These are phyloP conservation scores for Ganoderma multipileum DNA, from an alignment of 1,284 basidiomycete species.

Conservation along the genomic window DNA sequence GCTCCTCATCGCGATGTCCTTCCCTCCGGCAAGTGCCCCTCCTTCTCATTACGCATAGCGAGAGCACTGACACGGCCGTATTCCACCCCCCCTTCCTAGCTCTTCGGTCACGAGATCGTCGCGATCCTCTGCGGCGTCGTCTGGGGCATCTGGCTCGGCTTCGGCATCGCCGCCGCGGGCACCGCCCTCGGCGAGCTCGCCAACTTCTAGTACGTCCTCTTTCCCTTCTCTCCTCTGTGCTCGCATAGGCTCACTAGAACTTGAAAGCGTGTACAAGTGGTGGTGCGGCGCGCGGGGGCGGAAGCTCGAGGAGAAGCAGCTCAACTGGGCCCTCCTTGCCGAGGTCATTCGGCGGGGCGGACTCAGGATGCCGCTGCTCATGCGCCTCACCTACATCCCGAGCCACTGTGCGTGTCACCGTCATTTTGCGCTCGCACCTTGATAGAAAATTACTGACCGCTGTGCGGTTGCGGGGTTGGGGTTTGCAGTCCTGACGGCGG, in stretches of 20 bases:
- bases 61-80: constrained; percentile 12
- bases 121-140: constrained; percentile 76
- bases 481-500: constrained; percentile 74
- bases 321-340: constrained; percentile 80
- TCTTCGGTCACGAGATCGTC: constrained; percentile 82
- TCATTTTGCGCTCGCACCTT: not conserved
- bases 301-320: constrained; percentile 72
- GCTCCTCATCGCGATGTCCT: constrained; percentile 78
- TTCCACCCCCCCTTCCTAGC: constrained; percentile 39
- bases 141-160: constrained; percentile 74
- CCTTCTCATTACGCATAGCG: not conserved
- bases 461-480: too few relatives aligned
- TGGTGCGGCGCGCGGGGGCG: constrained; percentile 66
- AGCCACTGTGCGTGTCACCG: constrained; percentile 62
- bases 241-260: not conserved
- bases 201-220: constrained; percentile 65
- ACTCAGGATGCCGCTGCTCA: constrained; percentile 75
- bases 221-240: not conserved
- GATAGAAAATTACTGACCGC: too few relatives aligned
- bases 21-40: constrained; percentile 64
- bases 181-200: constrained; percentile 73
- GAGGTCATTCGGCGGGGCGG: constrained; percentile 81
- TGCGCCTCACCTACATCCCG: constrained; percentile 79
- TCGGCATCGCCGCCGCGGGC: constrained; percentile 70
- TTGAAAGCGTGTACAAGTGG: constrained; percentile 64